Percentiles rank a stretch among this genome's conserved stretches.
Conservation (phyloP, 257 asterid genomes). For the Solanum medicagineum region DNA sequence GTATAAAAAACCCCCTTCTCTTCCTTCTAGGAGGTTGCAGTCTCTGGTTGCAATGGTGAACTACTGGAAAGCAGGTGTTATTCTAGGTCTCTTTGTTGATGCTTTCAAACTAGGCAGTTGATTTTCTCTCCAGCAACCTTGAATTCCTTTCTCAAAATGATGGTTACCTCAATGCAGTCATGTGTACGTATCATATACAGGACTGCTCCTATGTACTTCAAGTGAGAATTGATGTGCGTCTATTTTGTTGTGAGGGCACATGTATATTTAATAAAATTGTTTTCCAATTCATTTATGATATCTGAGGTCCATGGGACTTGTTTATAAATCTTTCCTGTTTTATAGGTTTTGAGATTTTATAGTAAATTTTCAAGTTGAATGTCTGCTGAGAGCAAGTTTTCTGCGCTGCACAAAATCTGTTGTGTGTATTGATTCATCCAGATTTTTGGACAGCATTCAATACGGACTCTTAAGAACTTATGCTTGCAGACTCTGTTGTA, state of each 20-base stretch:
- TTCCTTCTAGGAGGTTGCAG: constrained; percentile 42
- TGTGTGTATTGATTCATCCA: neutral
- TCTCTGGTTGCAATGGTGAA: constrained; percentile 69
- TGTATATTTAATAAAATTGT: neutral
- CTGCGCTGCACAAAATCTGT: neutral
- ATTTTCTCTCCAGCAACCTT: neutral
- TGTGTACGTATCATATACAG: neutral
- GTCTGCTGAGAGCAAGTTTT: no score
- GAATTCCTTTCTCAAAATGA: neutral
- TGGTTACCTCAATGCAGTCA: neutral
- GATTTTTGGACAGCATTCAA: no score
- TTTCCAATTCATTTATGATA: neutral
- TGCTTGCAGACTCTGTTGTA: neutral
- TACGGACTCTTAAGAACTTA: neutral
- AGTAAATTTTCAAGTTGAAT: no score
- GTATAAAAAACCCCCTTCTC: constrained; percentile 57
- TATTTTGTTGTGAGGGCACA: neutral
- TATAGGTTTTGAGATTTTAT: no score
- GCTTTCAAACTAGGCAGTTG: constrained; percentile 96
- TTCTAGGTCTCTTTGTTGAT: constrained; percentile 95
- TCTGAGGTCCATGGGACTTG: neutral
- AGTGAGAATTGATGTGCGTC: neutral
- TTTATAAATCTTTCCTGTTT: neutral
- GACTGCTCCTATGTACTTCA: neutral
- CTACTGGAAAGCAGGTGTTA: constrained; percentile 96